A percentile compares a stretch with the other conserved stretches of the same genome.
phyloP scores from a whole-genome alignment of 106 monocot genomes.

The Acanthochlamys bracteata region DNA sequence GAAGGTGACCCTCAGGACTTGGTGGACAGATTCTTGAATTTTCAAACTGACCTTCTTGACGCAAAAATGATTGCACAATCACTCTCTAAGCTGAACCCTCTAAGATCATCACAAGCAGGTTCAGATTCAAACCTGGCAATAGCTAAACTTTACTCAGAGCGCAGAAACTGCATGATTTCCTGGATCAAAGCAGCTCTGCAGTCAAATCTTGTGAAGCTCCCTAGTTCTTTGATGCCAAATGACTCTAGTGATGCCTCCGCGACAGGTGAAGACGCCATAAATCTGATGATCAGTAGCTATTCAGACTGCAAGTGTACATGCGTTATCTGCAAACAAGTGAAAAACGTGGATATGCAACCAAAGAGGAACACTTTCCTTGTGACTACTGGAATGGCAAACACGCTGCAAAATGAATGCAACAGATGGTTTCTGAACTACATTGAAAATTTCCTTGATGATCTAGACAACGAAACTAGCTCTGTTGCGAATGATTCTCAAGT shows the following conservation, averaged over 20 bases:
- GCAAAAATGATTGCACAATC: conserved; percentile 18
- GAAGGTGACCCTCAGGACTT: conserved; percentile 24
- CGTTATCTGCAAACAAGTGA: conserved; percentile 8
- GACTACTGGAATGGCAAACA: conserved; percentile 17
- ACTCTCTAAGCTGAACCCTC: conserved; percentile 14
- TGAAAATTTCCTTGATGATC: conserved; percentile 37
- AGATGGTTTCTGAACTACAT: conserved; percentile 56
- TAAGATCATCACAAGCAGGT: neutral
- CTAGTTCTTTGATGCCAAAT: neutral
- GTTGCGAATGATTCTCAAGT: conserved; percentile 26
- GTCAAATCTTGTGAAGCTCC: conserved; percentile 25
- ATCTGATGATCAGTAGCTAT: too few species aligned
- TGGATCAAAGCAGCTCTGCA: conserved; percentile 53
- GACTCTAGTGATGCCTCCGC: neutral
- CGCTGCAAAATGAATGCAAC: conserved; percentile 34
- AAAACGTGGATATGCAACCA: conserved; percentile 9
- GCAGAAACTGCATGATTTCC: conserved; percentile 24
- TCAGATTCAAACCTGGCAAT: conserved; percentile 15
- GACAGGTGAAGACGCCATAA: neutral
- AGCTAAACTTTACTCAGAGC: conserved; percentile 23
- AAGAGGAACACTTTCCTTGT: conserved; percentile 10
- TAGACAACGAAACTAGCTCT: conserved; percentile 4
- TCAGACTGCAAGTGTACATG: conserved; percentile 6
- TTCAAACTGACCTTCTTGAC: conserved; percentile 25
- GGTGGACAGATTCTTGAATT: conserved; percentile 34